These are phyloP conservation scores for Syncephalastrum sp. DNA, from an alignment of 371 early-diverging fungal genomes.

Conservation along the genomic window DNA sequence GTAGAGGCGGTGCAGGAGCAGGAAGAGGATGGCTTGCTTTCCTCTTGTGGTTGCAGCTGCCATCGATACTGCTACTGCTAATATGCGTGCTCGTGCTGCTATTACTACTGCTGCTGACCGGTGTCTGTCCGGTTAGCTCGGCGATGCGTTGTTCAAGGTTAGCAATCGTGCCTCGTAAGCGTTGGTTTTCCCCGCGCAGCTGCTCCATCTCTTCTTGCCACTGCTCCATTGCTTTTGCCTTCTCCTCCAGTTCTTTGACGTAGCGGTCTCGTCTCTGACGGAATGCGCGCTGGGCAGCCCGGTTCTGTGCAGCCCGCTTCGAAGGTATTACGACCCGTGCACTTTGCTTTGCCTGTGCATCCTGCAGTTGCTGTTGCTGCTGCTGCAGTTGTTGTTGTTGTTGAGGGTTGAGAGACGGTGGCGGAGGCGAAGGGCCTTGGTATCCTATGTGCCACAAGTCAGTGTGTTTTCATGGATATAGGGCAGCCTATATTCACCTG, in stretches of 20 bases:
- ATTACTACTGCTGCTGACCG: constrained; percentile 4
- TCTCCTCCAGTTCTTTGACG: constrained; percentile 46
- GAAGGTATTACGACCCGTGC: constrained; percentile 26
- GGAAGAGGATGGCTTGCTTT: constrained; percentile 8
- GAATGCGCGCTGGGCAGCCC: constrained; percentile 51
- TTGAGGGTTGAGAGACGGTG: not conserved
- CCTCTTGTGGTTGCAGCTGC: constrained; percentile 5
- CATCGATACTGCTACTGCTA: constrained; percentile 1
- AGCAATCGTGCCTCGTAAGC: constrained; percentile 21
- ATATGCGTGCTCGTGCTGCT: constrained; percentile 9
- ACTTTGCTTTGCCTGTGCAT: not conserved
- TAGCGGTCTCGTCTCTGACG: constrained; percentile 47
- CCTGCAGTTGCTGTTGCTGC: constrained; percentile 5
- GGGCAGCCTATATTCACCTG: not conserved
- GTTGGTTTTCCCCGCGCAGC: constrained; percentile 38
- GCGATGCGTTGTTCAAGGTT: constrained; percentile 14
- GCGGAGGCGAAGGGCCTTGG: not conserved
- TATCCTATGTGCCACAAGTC: not conserved
- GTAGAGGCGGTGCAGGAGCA: not conserved
- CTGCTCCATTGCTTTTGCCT: constrained; percentile 43
- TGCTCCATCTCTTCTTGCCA: constrained; percentile 49
- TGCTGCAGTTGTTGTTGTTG: constrained; percentile 7
- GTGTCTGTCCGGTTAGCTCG: constrained; percentile 13
- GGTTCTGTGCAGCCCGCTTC: constrained; percentile 39
- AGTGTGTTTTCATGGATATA: too few relatives aligned